Evolutionary conservation across 441 rosid genomes (phyloP).

Genomic region (Jatropha multifida): DNA sequence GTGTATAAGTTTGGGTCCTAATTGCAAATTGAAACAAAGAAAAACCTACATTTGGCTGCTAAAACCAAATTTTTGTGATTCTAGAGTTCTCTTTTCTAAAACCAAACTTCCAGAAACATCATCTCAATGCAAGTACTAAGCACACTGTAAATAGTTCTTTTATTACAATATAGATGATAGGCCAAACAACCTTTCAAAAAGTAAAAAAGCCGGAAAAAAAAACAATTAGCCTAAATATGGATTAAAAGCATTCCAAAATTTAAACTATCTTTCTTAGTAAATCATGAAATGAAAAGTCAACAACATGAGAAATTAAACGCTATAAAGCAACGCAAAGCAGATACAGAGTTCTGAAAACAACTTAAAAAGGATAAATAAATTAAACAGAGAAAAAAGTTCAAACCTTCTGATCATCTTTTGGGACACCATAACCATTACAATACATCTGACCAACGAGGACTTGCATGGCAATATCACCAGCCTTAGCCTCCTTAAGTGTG

Average conservation of each 20-base stretch:
- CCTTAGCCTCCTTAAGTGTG: slow-evolving; percentile 69
- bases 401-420: slow-evolving; percentile 73
- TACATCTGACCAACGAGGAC: slow-evolving; percentile 93
- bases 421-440: slow-evolving; percentile 72
- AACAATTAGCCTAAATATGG: too few relatives aligned
- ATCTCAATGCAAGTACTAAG: background rate
- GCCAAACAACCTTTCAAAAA: background rate
- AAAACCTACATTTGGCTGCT: background rate
- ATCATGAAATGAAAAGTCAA: background rate
- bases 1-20: background rate
- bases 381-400: background rate
- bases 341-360: slow-evolving; percentile 1
- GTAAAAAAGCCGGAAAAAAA: too few relatives aligned
- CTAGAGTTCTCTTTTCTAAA: background rate
- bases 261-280: background rate
- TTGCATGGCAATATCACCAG: slow-evolving; percentile 78
- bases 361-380: background rate
- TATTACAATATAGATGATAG: background rate
- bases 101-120: background rate
- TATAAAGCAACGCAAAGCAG: background rate
- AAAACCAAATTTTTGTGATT: background rate
- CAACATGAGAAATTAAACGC: background rate
- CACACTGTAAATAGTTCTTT: background rate
- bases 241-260: background rate
- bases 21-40: background rate